Base-by-base conservation (phyloP, 148 eudicot species). In the Rhododendron griersonianum region DNA sequence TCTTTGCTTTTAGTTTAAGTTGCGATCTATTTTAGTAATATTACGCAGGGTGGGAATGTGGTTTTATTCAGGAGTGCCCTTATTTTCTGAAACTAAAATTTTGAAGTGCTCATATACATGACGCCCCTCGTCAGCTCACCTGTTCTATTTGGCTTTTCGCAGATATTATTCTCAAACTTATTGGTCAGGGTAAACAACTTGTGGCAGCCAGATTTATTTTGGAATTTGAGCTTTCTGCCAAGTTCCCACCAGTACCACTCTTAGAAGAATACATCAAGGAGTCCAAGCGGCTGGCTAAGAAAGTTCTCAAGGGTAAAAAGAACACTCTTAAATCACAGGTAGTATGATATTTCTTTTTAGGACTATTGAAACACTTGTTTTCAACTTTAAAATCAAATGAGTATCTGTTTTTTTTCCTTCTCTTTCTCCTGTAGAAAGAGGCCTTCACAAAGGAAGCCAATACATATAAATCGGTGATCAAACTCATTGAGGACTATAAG, bases 201-300 rank as follows among this genome's bases (percentile, higher is more conserved):
- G 41, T 78, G 65, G 94, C 94, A 15, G 82, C 88, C 84, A 89
- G 87, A 85, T 90, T 84, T 84, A 83, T 86, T 30, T 84, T 80
- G 73, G 89, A 91, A 75, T 87, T 89, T 79, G 87, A 82, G 80
- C 88, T 91, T 83, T 57, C 89, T 65, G 86, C 89, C 30, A 87
- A 87, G 83, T 92, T 88, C 82, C 89, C 91, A 33, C 93, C 91
- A 44, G 89, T 89, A n/a, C 84, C 86, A 41, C 78, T 92, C 21
- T 84, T 91, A 61, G 85, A 89, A 76, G 88, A 88, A 63, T 85
- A 87, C 51, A 71, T 88, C 80, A 44, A 83, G 69, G 87, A 87
- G 41, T 82, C 90, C 67, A 87, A 85, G 84, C 57, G 86, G 78
- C 71, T 55, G 14, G 88, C 83, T 86, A 78, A 85, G 39, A 82